Evolutionary conservation across 371 early-diverging fungal species (phyloP), one percentile per base, ranked within the genome.

Genomic region (Lichtheimia ramosa): DNA sequence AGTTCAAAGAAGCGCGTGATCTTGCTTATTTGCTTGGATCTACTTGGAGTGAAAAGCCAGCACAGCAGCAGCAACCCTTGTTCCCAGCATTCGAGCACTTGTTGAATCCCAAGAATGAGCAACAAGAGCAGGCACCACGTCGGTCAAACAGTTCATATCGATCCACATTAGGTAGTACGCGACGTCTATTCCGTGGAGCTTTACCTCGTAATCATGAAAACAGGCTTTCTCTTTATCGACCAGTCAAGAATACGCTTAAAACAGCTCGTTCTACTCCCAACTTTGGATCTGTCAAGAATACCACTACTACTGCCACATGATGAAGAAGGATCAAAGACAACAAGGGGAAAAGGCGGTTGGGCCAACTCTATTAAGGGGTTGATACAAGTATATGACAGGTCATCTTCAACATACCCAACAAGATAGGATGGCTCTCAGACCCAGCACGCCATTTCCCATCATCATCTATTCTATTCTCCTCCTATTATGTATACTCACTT

Each of bases 1-100:
- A 58, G 15, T 58, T 58, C 16, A 51, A 43, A 43, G 59, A 50
- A 13, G 49, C 59, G 34, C 59, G 48, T 39, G 59, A 58, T 23
- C 43, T 58, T 20, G 59, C 59, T 8, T 18, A 50, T 20, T 51
- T 48, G 14, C 40, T 58, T 12, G 34, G 34, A 10, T 40, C 49
- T 2, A 41, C 12, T 10, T 49, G 51, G 42, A 21, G 39, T 25
- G 43, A 39, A 20, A 39, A 40, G n/a, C 51, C 51, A 20, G 21
- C 7, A 21, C 34, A 34, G 34, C 34, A 34, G 10, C 50, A 39
- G 7, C 43, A 18, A 39, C 46, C 48, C 7, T 28, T 48, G 18
- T 56, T 56, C 18, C 59, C 51, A 13, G 51, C 40, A 16, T 51
- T 51, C 16, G 59, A 58, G n/a, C 24, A 55, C 18, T 58, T 58